A percentile compares a stretch with the other conserved stretches of the same genome.
Conservation (phyloP, 257 asterid species). For the Thymus quinquecostatus region DNA sequence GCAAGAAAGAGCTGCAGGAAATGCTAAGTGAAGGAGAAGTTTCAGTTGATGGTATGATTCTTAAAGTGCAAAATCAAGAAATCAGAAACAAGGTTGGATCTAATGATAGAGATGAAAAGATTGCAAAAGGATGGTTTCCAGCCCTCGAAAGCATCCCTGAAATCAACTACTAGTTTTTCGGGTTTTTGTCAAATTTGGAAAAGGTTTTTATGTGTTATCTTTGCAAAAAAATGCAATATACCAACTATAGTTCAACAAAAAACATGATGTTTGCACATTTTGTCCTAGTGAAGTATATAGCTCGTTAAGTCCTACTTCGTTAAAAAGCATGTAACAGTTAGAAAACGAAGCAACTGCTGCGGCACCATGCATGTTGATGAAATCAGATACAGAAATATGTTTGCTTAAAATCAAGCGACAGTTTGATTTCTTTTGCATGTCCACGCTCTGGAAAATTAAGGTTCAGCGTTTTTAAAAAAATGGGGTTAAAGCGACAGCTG, state of each 20-base stretch:
- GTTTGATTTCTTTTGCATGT: no score
- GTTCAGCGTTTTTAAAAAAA: no score
- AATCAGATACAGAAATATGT: no score
- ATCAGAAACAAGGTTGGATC: slow-evolving; percentile 14
- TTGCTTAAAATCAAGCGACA: no score
- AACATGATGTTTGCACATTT: neutral
- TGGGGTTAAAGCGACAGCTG: no score
- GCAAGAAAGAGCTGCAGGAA: slow-evolving; percentile 60
- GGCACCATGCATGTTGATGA: no score
- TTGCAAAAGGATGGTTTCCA: slow-evolving; percentile 36
- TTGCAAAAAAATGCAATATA: slow-evolving; percentile 5
- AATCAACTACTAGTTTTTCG: slow-evolving; percentile 30
- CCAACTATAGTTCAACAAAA: neutral
- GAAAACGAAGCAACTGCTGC: no score
- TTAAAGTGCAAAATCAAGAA: slow-evolving; percentile 35
- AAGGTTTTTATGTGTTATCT: neutral
- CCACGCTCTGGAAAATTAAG: no score
- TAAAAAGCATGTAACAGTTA: no score
- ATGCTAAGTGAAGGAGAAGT: slow-evolving; percentile 50
- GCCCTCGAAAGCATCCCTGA: slow-evolving; percentile 48
- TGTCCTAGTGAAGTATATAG: no score
- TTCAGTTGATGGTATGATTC: slow-evolving; percentile 43
- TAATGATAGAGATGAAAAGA: slow-evolving; percentile 13
- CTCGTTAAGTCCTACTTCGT: no score
- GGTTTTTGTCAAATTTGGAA: neutral